Percentiles rank a stretch among this genome's conserved stretches.
phyloP scores from a whole-genome alignment of 2,329 filamentous ascomycete species.

The Ophiostoma piceae region DNA sequence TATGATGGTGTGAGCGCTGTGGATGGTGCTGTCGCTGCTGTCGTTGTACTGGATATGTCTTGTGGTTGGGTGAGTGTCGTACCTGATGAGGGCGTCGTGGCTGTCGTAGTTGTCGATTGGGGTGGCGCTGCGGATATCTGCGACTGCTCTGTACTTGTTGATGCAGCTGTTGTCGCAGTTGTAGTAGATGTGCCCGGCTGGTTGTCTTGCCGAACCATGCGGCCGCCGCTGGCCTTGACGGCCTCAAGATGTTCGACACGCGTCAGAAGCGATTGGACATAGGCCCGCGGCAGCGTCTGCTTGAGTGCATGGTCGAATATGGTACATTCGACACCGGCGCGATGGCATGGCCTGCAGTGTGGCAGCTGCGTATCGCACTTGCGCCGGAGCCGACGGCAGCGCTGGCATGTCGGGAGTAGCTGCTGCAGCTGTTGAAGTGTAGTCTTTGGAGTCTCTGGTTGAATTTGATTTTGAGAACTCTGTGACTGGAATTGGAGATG shows the following conservation, averaged over 20 bases:
- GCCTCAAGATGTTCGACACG: slow-evolving; percentile 25
- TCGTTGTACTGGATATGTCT: not conserved
- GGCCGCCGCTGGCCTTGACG: slow-evolving; percentile 16
- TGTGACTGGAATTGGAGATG: not conserved
- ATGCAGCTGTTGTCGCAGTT: not conserved
- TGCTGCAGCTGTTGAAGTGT: slow-evolving; percentile 23
- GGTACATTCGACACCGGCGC: slow-evolving; percentile 23
- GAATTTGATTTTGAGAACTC: not conserved
- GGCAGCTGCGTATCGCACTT: slow-evolving; percentile 27
- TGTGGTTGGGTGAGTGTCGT: not conserved
- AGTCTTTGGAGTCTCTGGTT: not conserved
- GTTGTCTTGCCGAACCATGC: not conserved
- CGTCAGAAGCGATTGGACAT: slow-evolving; percentile 26
- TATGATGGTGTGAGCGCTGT: slow-evolving; percentile 13
- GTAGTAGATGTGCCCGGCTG: not conserved
- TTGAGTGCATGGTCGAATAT: slow-evolving; percentile 27
- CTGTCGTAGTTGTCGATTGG: not conserved
- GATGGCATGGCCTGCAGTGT: slow-evolving; percentile 23
- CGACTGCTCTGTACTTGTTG: not conserved
- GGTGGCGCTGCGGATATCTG: not conserved
- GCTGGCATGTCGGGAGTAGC: slow-evolving; percentile 26
- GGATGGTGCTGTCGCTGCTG: not conserved
- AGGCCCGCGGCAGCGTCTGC: slow-evolving; percentile 25
- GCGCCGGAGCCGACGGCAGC: slow-evolving; percentile 25
- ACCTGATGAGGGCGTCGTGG: not conserved